phyloP scores from a whole-genome alignment of 805 yeast genomes.

The Ogataea paraovalis region DNA sequence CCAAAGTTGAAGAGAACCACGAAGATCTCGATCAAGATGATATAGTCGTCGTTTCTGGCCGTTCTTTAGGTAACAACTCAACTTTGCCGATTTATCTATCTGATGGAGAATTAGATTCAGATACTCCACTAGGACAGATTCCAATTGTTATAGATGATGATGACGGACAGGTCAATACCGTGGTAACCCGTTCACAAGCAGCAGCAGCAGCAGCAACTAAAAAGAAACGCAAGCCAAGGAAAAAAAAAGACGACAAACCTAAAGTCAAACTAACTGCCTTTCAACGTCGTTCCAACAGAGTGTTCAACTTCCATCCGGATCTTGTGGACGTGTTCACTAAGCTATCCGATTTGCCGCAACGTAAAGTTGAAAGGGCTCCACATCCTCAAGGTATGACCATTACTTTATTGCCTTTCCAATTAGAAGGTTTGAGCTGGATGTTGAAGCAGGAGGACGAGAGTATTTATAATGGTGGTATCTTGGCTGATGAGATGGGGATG shows the following conservation, averaged over 20 bases:
- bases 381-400: constrained; percentile 81
- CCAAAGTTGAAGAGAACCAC: constrained; percentile 12
- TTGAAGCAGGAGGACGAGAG: constrained; percentile 78
- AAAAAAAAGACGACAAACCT: constrained; percentile 28
- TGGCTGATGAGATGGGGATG: constrained; percentile 99
- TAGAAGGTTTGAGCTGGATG: constrained; percentile 92
- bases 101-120: constrained; percentile 18
- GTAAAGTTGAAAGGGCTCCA: constrained; percentile 50
- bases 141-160: background rate
- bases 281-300: constrained; percentile 61
- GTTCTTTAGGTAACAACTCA: constrained; percentile 7
- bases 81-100: constrained; percentile 11
- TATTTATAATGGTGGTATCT: constrained; percentile 79
- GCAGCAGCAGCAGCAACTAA: constrained; percentile 3
- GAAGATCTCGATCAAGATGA: constrained; percentile 25
- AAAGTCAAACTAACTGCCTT: constrained; percentile 63
- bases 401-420: constrained; percentile 80
- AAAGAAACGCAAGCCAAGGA: constrained; percentile 23
- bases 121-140: constrained; percentile 12
- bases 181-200: constrained; percentile 5
- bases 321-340: constrained; percentile 67
- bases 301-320: constrained; percentile 77
- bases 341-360: constrained; percentile 44
- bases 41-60: constrained; percentile 20
- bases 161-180: background rate